Base-by-base conservation (phyloP, 2,329 filamentous ascomycete genomes). In the Verticillium klebahnii region DNA sequence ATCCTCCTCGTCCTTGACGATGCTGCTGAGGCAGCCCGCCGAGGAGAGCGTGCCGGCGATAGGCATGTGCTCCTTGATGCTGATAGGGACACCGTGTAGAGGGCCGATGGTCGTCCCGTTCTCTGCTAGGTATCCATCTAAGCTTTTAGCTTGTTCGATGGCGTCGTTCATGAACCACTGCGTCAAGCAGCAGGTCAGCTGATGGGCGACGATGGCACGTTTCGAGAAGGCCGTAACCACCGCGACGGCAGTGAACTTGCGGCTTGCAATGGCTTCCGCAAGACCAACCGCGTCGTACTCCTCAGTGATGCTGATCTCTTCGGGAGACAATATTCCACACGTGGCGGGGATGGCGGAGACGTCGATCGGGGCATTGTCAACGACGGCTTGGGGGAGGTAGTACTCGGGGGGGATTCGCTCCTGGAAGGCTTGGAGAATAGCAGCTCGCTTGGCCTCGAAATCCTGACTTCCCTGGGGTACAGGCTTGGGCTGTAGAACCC, bases 21-120 rank as follows among this genome's bases (percentile, higher is more conserved):
- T 64, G 81, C 77, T 34, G 76, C 78, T 6, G 12, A 83, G 76
- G 62, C 88, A 84, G 1, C 86, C 85, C 2, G 80, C 69, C 0
- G 79, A 80, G 5, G 78, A 78, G 56, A 79, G 79, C 19, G 79
- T 78, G 3, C 82, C 80, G 0, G 72, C 70, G n/a, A 86, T 70
- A 15, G 39, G 39, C 15, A 45, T 45, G 17, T 45, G 39, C n/a
- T 87, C 84, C 66, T 89, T 89, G 62, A 89, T 75, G 1, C 83
- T 72, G 25, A 74, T 57, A 2, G 73, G 73, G 3, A 75, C 72
- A 12, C 86, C 86, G 71, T 89, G 85, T 4, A 89, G 75, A 9
- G 85, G 85, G 0, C 86, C 86, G 12, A 82, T 67, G 0, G 80
- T 71, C 62, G 72, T 70, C 2, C 78, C 77, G 60, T 81, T 68